Evolutionary conservation across 2,329 filamentous ascomycete genomes (phyloP).

Genomic region (Huntiella bhutanensis): DNA sequence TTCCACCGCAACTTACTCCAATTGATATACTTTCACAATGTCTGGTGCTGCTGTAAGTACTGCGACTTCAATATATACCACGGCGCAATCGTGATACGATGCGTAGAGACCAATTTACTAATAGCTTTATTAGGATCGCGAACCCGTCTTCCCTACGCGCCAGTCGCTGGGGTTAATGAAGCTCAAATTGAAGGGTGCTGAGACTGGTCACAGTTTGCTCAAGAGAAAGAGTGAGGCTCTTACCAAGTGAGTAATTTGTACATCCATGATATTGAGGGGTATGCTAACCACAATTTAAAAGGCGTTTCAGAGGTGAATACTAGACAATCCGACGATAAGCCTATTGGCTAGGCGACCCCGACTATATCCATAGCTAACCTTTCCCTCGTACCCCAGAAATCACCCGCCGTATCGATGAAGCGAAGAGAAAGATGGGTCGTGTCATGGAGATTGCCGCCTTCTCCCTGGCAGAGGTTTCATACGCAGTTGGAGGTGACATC

Average conservation of each 20-base stretch:
- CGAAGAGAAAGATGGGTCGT: slow-evolving; percentile 96
- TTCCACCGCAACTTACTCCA: neutral
- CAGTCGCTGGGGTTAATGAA: slow-evolving; percentile 97
- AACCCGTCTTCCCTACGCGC: slow-evolving; percentile 92
- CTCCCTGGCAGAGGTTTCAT: slow-evolving; percentile 91
- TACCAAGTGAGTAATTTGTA: slow-evolving; percentile 54
- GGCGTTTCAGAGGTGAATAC: slow-evolving; percentile 62
- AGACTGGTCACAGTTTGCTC: slow-evolving; percentile 79
- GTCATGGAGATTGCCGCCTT: slow-evolving; percentile 99
- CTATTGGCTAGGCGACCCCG: neutral
- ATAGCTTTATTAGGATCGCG: slow-evolving; percentile 47
- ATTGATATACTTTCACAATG: slow-evolving; percentile 15
- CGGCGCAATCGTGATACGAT: neutral
- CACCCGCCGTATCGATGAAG: slow-evolving; percentile 90
- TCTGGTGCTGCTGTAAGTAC: slow-evolving; percentile 23
- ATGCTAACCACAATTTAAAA: slow-evolving; percentile 19
- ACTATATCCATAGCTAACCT: neutral
- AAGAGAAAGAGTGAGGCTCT: slow-evolving; percentile 97
- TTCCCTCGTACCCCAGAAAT: slow-evolving; percentile 44
- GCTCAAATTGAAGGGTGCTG: slow-evolving; percentile 84
- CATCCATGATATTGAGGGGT: neutral
- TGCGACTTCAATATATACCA: neutral
- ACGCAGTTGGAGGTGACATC: slow-evolving; percentile 88
- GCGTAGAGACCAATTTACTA: neutral
- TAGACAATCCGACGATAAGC: neutral